phyloP scores from a whole-genome alignment of 805 yeast species.

The Kluyveromyces aestuarii region DNA sequence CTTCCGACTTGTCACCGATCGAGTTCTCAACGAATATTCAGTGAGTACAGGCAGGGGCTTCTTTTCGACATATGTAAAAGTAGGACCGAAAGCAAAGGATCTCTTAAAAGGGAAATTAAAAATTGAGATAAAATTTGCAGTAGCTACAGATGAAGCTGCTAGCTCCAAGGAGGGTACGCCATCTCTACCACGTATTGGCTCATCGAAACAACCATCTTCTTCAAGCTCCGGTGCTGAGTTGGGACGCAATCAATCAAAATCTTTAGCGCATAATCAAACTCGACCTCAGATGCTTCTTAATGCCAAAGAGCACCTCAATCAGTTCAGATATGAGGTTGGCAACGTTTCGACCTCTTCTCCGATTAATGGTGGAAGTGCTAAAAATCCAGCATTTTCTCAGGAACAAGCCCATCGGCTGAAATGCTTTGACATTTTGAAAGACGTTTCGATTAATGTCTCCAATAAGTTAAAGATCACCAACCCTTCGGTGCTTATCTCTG shows the following conservation, averaged over 20 bases:
- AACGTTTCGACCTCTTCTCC: background rate
- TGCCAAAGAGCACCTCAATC: background rate
- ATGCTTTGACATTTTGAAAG: conserved; percentile 9
- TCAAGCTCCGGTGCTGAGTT: background rate
- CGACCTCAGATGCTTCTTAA: background rate
- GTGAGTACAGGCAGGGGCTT: conserved; percentile 69
- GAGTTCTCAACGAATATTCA: conserved; percentile 61
- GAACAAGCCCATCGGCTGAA: conserved; percentile 1
- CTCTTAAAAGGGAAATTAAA: conserved; percentile 37
- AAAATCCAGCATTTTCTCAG: background rate
- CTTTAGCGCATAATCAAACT: background rate
- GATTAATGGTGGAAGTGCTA: background rate
- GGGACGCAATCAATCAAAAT: background rate
- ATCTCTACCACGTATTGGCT: background rate
- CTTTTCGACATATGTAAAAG: conserved; percentile 62
- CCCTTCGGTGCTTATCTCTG: conserved; percentile 17
- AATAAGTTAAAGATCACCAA: conserved; percentile 1
- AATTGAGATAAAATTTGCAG: conserved; percentile 45
- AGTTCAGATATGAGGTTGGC: background rate
- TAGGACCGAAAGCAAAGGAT: conserved; percentile 47
- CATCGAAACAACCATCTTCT: background rate
- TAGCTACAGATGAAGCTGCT: conserved; percentile 15
- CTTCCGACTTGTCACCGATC: conserved; percentile 61
- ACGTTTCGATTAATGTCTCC: conserved; percentile 10
- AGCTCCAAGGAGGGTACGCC: conserved; percentile 4